Percentiles rank a stretch among this genome's conserved stretches.
Evolutionary conservation across 1,139 yeast genomes (phyloP).

Genomic region (Yarrowia galli): DNA sequence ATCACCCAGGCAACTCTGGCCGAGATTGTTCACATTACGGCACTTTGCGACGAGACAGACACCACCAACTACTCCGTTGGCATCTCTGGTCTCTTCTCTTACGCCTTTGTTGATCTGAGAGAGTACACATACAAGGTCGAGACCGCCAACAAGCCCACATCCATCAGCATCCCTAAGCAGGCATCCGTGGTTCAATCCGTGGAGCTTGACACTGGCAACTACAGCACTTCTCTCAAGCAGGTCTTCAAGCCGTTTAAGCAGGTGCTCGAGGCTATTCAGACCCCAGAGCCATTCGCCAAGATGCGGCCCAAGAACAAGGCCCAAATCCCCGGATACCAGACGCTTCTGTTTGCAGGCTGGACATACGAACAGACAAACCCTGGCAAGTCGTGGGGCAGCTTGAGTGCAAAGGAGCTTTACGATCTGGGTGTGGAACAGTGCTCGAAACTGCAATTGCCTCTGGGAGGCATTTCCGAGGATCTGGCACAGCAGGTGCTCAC

Average conservation of each 20-base stretch:
- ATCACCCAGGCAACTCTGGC: constrained; percentile 68
- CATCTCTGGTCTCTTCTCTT: constrained; percentile 83
- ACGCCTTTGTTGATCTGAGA: constrained; percentile 78
- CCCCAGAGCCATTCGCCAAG: not conserved
- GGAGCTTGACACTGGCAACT: not conserved
- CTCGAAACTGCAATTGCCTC: constrained; percentile 55
- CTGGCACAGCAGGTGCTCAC: constrained; percentile 44
- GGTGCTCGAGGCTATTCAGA: constrained; percentile 12
- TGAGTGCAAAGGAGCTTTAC: not conserved
- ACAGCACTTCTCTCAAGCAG: not conserved
- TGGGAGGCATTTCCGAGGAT: constrained; percentile 50
- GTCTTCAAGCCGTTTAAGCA: constrained; percentile 22
- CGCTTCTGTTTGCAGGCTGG: constrained; percentile 24
- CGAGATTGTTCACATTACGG: constrained; percentile 55
- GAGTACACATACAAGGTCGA: constrained; percentile 60
- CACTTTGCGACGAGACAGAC: constrained; percentile 59
- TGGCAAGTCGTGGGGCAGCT: constrained; percentile 1
- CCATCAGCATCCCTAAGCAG: not conserved
- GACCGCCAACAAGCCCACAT: constrained; percentile 6
- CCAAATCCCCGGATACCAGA: constrained; percentile 2
- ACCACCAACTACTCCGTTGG: constrained; percentile 76
- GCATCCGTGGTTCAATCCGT: not conserved
- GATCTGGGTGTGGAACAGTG: constrained; percentile 44
- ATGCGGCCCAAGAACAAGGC: not conserved
- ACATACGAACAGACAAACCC: constrained; percentile 1